phyloP scores from a whole-genome alignment of 2,329 filamentous ascomycete species.

The Colletotrichum sp. region DNA sequence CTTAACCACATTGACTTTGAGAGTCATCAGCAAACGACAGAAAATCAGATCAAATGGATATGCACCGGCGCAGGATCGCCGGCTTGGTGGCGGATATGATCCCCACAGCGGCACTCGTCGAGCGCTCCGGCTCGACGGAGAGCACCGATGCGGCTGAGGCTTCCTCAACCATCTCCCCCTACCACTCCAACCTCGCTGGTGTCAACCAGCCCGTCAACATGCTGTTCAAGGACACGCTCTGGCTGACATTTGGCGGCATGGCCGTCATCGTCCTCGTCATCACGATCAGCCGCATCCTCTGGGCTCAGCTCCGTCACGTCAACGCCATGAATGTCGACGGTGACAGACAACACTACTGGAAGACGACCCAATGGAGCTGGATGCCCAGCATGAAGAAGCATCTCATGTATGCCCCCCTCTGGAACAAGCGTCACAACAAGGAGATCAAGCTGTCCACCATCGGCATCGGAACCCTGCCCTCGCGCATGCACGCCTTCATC shows the following conservation, averaged over 20 bases:
- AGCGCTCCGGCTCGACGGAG: constrained; percentile 25
- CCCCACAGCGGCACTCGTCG: constrained; percentile 35
- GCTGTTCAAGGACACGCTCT: constrained; percentile 61
- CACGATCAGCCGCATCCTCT: constrained; percentile 58
- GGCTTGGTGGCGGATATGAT: constrained; percentile 30
- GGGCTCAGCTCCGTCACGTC: constrained; percentile 63
- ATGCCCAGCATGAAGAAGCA: constrained; percentile 68
- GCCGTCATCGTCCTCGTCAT: constrained; percentile 58
- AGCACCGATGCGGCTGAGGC: constrained; percentile 27
- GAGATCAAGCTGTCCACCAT: constrained; percentile 68
- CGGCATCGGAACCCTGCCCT: constrained; percentile 68
- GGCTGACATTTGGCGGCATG: constrained; percentile 65
- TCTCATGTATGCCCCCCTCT: constrained; percentile 67
- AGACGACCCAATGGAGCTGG: constrained; percentile 60
- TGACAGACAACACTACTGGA: constrained; percentile 65
- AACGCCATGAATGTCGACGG: constrained; percentile 60
- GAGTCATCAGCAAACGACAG: not conserved
- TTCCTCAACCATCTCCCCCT: constrained; percentile 59
- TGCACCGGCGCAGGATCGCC: constrained; percentile 31
- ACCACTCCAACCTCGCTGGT: constrained; percentile 60
- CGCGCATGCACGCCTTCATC: constrained; percentile 65
- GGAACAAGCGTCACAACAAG: constrained; percentile 70
- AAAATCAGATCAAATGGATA: constrained; percentile 31
- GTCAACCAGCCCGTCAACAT: constrained; percentile 65
- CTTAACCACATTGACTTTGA: not conserved